Evolutionary conservation across 345 rosid genomes (phyloP).

Genomic region (Acer yangbiense): DNA sequence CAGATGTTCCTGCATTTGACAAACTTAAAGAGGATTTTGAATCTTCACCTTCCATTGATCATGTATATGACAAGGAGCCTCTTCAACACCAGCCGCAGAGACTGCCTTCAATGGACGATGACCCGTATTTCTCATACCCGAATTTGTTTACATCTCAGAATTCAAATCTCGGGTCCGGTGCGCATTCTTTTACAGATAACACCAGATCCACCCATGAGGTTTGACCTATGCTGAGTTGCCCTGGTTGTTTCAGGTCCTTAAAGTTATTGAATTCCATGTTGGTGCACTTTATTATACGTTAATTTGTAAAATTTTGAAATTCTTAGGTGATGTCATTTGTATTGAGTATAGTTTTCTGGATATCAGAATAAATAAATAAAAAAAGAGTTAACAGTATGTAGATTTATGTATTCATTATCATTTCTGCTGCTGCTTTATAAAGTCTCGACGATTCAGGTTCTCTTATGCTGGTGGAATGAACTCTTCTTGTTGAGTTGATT

Average conservation of each 20-base stretch:
- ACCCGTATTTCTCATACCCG: slow-evolving; percentile 74
- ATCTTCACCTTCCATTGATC: slow-evolving; percentile 29
- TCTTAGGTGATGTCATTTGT: not conserved
- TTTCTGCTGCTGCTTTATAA: not conserved
- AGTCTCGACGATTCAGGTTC: not conserved
- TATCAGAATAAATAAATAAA: no score
- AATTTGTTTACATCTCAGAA: slow-evolving; percentile 61
- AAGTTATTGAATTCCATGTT: slow-evolving; percentile 18
- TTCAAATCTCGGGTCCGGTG: slow-evolving; percentile 34
- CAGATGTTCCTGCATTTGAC: slow-evolving; percentile 39
- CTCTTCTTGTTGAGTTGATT: not conserved
- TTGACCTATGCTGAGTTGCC: not conserved
- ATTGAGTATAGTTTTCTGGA: not conserved
- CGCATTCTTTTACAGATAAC: slow-evolving; percentile 33
- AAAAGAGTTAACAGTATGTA: not conserved
- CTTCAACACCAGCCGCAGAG: slow-evolving; percentile 62
- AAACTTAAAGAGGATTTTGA: slow-evolving; percentile 34
- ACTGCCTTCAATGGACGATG: slow-evolving; percentile 74
- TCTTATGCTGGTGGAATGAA: not conserved
- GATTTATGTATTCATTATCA: not conserved
- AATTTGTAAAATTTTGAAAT: slow-evolving; percentile 19
- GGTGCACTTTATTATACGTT: not conserved
- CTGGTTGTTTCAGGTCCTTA: not conserved
- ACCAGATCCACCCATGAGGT: slow-evolving; percentile 31
- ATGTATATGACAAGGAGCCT: slow-evolving; percentile 24